phyloP scores from a whole-genome alignment of 2,329 filamentous ascomycete genomes.

The Camptophora hylomeconis region DNA sequence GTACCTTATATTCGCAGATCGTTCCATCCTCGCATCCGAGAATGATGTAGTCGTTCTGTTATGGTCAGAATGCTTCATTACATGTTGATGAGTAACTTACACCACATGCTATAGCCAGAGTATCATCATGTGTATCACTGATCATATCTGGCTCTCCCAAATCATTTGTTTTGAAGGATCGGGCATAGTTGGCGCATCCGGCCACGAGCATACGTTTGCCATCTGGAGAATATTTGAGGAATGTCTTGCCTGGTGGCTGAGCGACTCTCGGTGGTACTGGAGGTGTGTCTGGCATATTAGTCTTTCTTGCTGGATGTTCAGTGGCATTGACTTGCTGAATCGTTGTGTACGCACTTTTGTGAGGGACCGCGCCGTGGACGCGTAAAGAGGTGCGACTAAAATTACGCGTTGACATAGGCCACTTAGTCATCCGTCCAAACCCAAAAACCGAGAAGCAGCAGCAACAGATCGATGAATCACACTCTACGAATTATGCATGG shows the following conservation, averaged over 20 bases:
- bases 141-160: conserved; percentile 88
- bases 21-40: conserved; percentile 88
- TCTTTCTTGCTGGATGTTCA: background rate
- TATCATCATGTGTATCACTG: conserved; percentile 80
- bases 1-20: conserved; percentile 84
- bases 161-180: conserved; percentile 80
- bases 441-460: too few species aligned
- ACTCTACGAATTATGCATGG: too few species aligned
- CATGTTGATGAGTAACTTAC: conserved; percentile 5
- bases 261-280: conserved; percentile 14
- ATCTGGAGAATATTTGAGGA: conserved; percentile 77
- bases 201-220: conserved; percentile 79
- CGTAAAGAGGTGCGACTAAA: too few species aligned
- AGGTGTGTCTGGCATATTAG: conserved; percentile 16
- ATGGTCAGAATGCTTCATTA: conserved; percentile 2
- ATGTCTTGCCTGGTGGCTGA: conserved; percentile 73
- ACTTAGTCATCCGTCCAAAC: too few species aligned
- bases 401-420: too few species aligned
- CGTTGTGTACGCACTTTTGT: too few species aligned
- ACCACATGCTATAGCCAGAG: conserved; percentile 60
- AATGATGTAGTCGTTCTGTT: conserved; percentile 66
- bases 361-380: too few species aligned
- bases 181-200: conserved; percentile 84
- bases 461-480: too few species aligned
- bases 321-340: too few species aligned